Evolutionary conservation across 2,329 filamentous ascomycete species (phyloP), one percentile per base, ranked within the genome.

Genomic region (Fusarium sp.): DNA sequence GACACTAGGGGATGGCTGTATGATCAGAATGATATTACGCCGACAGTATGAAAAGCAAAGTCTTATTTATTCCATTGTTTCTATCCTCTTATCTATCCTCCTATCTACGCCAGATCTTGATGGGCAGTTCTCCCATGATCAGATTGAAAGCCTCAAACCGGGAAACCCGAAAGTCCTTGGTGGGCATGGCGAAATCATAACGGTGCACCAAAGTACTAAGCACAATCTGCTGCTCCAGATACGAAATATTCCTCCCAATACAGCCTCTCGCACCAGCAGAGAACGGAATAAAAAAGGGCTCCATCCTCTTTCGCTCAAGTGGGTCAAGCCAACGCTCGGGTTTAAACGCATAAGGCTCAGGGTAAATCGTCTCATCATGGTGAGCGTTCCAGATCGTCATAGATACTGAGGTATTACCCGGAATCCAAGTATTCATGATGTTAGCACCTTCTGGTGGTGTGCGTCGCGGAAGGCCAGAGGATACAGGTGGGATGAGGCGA

Each of bases 181-280:
- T 59, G 3, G 61, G 63, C 38, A 76, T 51, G 0, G 71, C 70
- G 74, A 84, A 82, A 15, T 83, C 79, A 53, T 82, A 84, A 3
- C 81, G 75, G 65, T 82, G 80, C 0, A 85, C 74, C 15, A 85
- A 62, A 5, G 79, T 80, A 2, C 81, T 81, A 9, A 85, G 22
- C 3, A 83, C 64, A 13, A 85, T 79, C 3, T 80, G 80, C 70
- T 86, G 83, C 71, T 86, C 84, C 13, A 86, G 71, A 59, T 84
- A 78, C 1, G 75, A 77, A 12, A 80, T 79, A 20, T 80, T 80
- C 16, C 78, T 74, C 6, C 84, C 83, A 5, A 84, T 73, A 55
- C 84, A 85, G 12, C 75, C 75, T 30, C 84, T 71, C 3, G 77
- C 75, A 3, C 82, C 83, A 38, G 79, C 82, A 6, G 78, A 80